A percentile compares a stretch with the other conserved stretches of the same genome.
Conservation (phyloP, 2,329 filamentous ascomycete species). For the Botrytis deweyae region DNA sequence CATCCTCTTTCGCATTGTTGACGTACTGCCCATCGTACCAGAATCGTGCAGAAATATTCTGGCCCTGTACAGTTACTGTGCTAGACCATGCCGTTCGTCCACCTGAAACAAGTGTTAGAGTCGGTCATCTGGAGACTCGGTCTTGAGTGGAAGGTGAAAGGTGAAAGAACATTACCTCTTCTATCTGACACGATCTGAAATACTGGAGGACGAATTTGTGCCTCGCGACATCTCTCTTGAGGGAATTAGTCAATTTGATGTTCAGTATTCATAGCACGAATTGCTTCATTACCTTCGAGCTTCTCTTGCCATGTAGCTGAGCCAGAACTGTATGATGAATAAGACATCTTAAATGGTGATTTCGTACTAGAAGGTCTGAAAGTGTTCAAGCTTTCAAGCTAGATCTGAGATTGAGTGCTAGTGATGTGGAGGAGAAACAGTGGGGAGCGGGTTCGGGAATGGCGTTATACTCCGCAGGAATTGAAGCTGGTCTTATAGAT, state of each 20-base stretch:
- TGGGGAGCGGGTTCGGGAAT: constrained; percentile 34
- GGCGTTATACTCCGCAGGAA: constrained; percentile 40
- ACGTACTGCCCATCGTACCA: constrained; percentile 91
- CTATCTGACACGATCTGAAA: constrained; percentile 75
- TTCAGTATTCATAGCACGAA: constrained; percentile 20
- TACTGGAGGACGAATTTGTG: constrained; percentile 53
- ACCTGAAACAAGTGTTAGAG: constrained; percentile 50
- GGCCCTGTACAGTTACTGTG: constrained; percentile 68
- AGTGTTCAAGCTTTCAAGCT: constrained; percentile 22
- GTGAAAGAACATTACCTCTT: constrained; percentile 55
- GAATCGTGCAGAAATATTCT: constrained; percentile 68
- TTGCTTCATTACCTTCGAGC: constrained; percentile 41
- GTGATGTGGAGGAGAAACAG: constrained; percentile 33
- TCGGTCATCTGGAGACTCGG: constrained; percentile 1
- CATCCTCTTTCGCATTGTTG: constrained; percentile 86
- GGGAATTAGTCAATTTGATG: constrained; percentile 30
- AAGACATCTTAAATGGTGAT: constrained; percentile 34
- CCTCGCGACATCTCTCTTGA: constrained; percentile 57
- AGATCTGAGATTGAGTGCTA: constrained; percentile 28
- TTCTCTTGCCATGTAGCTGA: constrained; percentile 42
- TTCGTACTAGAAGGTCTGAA: constrained; percentile 22
- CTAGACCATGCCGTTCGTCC: constrained; percentile 90
- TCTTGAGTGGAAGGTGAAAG: neutral
- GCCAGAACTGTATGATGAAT: constrained; percentile 33
- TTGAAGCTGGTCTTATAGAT: constrained; percentile 38